phyloP scores from a whole-genome alignment of 2,329 filamentous ascomycete species.

The Nemania abortiva region DNA sequence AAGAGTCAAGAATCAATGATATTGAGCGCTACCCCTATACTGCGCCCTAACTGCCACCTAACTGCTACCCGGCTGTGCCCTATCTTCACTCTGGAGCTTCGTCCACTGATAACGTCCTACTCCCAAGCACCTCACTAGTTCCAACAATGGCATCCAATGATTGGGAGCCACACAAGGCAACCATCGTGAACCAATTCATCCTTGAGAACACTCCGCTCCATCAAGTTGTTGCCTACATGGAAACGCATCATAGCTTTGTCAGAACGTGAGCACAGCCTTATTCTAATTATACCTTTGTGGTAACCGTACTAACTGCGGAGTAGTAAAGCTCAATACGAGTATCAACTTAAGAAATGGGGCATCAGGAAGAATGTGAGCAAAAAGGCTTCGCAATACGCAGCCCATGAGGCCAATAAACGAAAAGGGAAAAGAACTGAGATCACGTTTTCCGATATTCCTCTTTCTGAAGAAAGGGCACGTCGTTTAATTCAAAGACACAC shows the following conservation, averaged over 20 bases:
- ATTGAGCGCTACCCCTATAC: no score
- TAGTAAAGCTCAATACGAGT: conserved; percentile 31
- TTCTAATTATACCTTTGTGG: background rate
- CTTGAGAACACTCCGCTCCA: background rate
- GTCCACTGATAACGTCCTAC: background rate
- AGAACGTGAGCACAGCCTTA: conserved; percentile 1
- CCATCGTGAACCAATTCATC: background rate
- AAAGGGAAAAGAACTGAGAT: conserved; percentile 22
- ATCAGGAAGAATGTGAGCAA: conserved; percentile 23
- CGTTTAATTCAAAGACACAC: conserved; percentile 21
- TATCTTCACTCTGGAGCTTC: no score
- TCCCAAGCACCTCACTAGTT: background rate
- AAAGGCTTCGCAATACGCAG: conserved; percentile 25
- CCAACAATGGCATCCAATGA: background rate
- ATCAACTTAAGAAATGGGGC: conserved; percentile 33
- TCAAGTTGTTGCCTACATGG: background rate
- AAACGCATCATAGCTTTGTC: background rate
- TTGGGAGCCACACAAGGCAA: conserved; percentile 6
- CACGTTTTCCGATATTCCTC: background rate
- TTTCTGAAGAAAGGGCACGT: conserved; percentile 19
- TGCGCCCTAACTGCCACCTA: no score
- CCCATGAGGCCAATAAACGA: conserved; percentile 17
- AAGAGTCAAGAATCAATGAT: no score
- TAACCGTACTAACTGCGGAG: conserved; percentile 4
- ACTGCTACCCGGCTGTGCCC: no score